Evolutionary conservation across 306 rosid species (phyloP), one percentile per base, ranked within the genome.

Genomic region (Clitoria ternatea): DNA sequence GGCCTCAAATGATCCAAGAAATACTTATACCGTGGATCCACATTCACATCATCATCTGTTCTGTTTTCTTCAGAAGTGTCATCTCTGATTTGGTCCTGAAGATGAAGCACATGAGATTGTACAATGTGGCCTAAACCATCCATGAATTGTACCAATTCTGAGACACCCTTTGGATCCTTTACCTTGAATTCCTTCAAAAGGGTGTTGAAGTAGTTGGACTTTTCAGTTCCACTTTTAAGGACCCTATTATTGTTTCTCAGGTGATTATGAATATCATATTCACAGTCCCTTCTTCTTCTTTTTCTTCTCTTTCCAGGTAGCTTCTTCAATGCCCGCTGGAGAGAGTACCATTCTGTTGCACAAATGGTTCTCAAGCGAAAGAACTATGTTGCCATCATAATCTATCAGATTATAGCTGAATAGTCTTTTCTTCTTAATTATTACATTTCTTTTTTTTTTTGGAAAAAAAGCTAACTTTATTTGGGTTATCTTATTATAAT

Each of bases 1-100:
- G 26, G 42, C 61, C 50, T 81, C 6, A 68, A 33, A 40, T 77
- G 37, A 7, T 73, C 47, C 39, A 68, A 11, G 50, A 77, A 77
- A 37, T 6, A 11, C 61, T 30, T 11, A 29, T 67, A 44, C 0
- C 39, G 20, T 1, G 49, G 56, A 69, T 59, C 60, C 18, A 5
- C 35, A 9, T 10, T 3, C 63, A 37, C 50, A 29, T 2, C 4
- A 7, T 19, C 22, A 3, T 66, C 69, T n/a, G 15, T 27, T 5
- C 6, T 19, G 1, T 29, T 56, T 56, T 56, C 42, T 30, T 56
- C 63, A 14, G 23, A 12, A 7, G 3, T 36, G 63, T 33, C n/a
- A 5, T 39, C 40, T 63, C 4, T 32, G 11, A 14, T 40, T 23
- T 22, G 30, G 3, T 63, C 20, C 19, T 32, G 39, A 42, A 76